Conservation (phyloP, 2,329 filamentous ascomycete genomes). For the Fusarium torulosum region DNA sequence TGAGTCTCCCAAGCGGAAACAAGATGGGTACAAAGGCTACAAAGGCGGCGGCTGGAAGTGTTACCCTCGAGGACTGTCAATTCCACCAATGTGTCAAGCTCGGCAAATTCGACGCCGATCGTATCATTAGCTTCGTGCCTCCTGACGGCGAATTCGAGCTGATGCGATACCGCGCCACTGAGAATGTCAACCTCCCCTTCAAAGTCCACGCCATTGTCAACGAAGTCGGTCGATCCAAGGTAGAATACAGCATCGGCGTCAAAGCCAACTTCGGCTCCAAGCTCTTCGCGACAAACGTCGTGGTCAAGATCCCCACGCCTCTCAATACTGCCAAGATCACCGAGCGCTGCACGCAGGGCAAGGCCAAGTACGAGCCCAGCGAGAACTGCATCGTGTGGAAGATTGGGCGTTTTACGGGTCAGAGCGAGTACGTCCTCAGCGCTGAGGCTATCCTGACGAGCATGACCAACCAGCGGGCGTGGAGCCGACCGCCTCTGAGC, state of each 20-base stretch:
- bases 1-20: conserved; percentile 79
- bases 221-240: conserved; percentile 95
- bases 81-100: conserved; percentile 99
- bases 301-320: conserved; percentile 93
- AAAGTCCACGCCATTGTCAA: conserved; percentile 99
- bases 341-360: conserved; percentile 93
- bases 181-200: conserved; percentile 98
- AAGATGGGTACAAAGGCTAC: conserved; percentile 87
- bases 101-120: conserved; percentile 94
- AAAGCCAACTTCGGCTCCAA: conserved; percentile 97
- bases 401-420: conserved; percentile 97
- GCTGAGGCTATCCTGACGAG: conserved; percentile 93
- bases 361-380: conserved; percentile 97
- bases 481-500: conserved; percentile 92
- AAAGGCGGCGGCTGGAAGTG: conserved; percentile 93
- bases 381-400: conserved; percentile 99
- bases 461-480: conserved; percentile 98
- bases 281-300: conserved; percentile 95
- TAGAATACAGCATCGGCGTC: conserved; percentile 98
- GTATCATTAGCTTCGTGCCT: conserved; percentile 96
- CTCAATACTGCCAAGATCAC: conserved; percentile 96
- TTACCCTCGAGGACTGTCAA: conserved; percentile 97
- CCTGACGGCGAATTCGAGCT: conserved; percentile 98
- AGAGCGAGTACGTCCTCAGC: conserved; percentile 94
- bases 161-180: conserved; percentile 97